Percentiles rank a stretch among this genome's conserved stretches.
These are phyloP conservation scores for Cladophialophora exuberans DNA, from an alignment of 2,329 filamentous ascomycete genomes.

Conservation along the genomic window DNA sequence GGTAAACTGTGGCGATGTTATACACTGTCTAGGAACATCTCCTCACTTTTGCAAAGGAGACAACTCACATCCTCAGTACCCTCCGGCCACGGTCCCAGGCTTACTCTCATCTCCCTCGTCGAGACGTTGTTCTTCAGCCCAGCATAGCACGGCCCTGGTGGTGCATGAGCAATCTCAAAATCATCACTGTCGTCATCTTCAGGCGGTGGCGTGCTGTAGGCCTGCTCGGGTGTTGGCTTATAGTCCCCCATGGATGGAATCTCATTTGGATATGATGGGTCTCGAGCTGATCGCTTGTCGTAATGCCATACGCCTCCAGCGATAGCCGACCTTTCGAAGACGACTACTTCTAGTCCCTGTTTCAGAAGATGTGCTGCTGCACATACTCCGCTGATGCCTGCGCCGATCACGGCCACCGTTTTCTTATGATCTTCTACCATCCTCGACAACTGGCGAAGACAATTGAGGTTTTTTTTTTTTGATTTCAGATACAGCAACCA, in stretches of 20 bases:
- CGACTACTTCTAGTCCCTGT: constrained; percentile 52
- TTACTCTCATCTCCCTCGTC: constrained; percentile 54
- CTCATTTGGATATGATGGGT: constrained; percentile 51
- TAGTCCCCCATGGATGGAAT: constrained; percentile 42
- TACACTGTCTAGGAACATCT: no score
- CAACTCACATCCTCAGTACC: constrained; percentile 63
- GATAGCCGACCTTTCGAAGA: constrained; percentile 57
- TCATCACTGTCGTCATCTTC: constrained; percentile 22
- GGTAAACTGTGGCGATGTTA: no score
- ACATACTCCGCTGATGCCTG: constrained; percentile 56
- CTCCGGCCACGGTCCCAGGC: constrained; percentile 58
- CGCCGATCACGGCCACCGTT: constrained; percentile 53
- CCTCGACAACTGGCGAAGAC: background rate
- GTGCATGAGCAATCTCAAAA: constrained; percentile 46
- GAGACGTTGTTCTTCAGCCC: constrained; percentile 59
- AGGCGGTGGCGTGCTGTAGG: constrained; percentile 27
- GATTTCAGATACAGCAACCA: background rate
- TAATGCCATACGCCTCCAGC: constrained; percentile 63
- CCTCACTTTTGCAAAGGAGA: no score
- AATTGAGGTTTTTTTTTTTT: background rate
- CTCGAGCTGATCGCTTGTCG: constrained; percentile 53
- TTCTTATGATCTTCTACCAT: constrained; percentile 25
- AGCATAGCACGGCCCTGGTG: constrained; percentile 60
- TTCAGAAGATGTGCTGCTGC: constrained; percentile 52
- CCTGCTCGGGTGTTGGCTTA: constrained; percentile 28